Base-by-base conservation (phyloP, 2,329 filamentous ascomycete genomes). In the Pleomassaria siparia region DNA sequence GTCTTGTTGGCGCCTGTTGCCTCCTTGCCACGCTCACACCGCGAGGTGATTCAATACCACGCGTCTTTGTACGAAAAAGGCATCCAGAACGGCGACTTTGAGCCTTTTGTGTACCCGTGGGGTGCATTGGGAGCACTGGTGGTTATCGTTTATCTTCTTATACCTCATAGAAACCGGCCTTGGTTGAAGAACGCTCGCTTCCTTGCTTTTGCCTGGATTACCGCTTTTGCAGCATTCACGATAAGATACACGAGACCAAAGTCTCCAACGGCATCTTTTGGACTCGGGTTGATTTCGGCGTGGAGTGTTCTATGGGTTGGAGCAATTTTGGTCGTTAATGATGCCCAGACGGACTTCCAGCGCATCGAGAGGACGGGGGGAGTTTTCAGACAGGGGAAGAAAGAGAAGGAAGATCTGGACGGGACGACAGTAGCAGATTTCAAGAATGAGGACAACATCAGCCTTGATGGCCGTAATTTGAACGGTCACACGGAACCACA, bases 221-320 rank as follows among this genome's bases (percentile, higher is more conserved):
- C 75, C 9, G 69, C 60, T 3, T 68, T 77, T 42, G 72, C 74
- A n/a, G 51, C 67, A 12, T 77, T 76, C 55, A 67, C 66, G 11
- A 72, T 80, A 15, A 49, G 56, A 10, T 71, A 71, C 35, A 76
- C 73, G 35, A 74, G 77, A 51, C 75, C 75, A n/a, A 67, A 77
- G 7, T 71, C 73, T 21, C 70, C 80, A 18, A 79, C 75, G 1
- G 73, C 77, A 52, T 76, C 79, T 0, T 80, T 83, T 51, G 77
- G 78, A 12, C 66, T 82, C 13, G 83, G 83, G 0, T 54, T 85
- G 15, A 65, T 80, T 7, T 75, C 71, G 15, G 69, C 75, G 13
- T 86, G 79, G 78, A 76, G 76, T 43, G 68, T 78, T 11, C 64
- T 83, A 26, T 84, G 80, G 77, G 72, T 74, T 26, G 71, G 71